These are phyloP conservation scores for Apiotrichum akiyoshidainum DNA, from an alignment of 1,284 basidiomycete species.

Conservation along the genomic window DNA sequence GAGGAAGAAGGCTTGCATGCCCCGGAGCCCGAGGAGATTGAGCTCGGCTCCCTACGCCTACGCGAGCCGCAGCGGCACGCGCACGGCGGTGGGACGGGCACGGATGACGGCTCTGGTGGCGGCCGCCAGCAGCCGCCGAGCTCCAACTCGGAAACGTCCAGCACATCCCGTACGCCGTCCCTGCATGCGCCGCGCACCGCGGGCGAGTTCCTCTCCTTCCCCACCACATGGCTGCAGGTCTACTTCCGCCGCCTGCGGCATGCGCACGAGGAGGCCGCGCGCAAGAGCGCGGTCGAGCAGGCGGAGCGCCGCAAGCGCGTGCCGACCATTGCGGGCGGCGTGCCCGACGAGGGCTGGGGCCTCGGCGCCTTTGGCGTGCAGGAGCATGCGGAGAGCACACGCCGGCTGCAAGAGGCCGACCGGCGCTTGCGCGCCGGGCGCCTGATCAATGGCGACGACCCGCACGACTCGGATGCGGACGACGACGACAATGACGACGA, in stretches of 20 bases:
- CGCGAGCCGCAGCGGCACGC: conserved; percentile 7
- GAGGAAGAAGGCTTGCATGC: conserved; percentile 24
- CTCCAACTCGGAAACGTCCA: conserved; percentile 45
- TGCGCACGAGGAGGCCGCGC: conserved; percentile 49
- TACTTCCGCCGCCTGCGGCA: conserved; percentile 45
- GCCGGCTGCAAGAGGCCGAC: conserved; percentile 37
- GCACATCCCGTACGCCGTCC: conserved; percentile 44
- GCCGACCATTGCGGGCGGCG: conserved; percentile 34
- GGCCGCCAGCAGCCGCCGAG: conserved; percentile 9
- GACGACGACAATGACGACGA: conserved; percentile 3
- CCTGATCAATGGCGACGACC: conserved; percentile 14
- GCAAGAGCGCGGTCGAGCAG: conserved; percentile 39
- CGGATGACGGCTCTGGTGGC: conserved; percentile 10
- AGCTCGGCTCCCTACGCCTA: conserved; percentile 16
- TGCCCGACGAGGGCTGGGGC: conserved; percentile 56
- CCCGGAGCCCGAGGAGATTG: conserved; percentile 7
- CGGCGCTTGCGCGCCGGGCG: conserved; percentile 34
- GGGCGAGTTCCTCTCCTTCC: conserved; percentile 40
- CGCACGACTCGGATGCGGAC: conserved; percentile 51
- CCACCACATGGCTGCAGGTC: conserved; percentile 43
- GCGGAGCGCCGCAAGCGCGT: conserved; percentile 41
- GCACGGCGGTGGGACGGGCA: too few species aligned
- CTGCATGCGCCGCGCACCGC: conserved; percentile 38
- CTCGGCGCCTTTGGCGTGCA: conserved; percentile 67
- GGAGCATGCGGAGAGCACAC: conserved; percentile 49